Percentiles rank a stretch among this genome's conserved stretches.
phyloP scores from a whole-genome alignment of 345 rosid species.

The Capsella bursapastoris region DNA sequence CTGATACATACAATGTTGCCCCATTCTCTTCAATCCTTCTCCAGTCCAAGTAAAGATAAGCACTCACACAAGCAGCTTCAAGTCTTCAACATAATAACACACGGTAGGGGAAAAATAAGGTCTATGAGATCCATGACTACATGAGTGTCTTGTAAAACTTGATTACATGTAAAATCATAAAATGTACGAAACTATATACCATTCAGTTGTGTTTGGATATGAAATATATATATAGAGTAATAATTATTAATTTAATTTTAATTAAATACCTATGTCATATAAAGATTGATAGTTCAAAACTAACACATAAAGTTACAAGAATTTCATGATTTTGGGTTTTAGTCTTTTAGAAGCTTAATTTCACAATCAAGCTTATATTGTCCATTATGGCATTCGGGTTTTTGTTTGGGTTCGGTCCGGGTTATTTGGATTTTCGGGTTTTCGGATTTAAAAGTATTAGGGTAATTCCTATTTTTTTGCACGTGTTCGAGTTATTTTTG shows the following conservation, averaged over 20 bases:
- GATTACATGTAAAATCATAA: not conserved
- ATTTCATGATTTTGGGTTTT: not conserved
- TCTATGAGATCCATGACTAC: not conserved
- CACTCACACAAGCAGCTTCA: constrained; percentile 24
- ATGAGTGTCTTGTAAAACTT: not conserved
- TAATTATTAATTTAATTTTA: not conserved
- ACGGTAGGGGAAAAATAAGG: constrained; percentile 6
- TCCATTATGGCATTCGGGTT: not conserved
- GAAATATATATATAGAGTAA: not conserved
- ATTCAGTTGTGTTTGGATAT: not conserved
- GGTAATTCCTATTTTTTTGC: too few relatives aligned
- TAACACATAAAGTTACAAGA: not conserved
- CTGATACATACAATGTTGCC: constrained; percentile 63
- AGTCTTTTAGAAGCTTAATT: not conserved
- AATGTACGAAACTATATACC: not conserved
- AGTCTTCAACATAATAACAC: not conserved
- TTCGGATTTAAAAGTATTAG: too few relatives aligned
- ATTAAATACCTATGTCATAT: not conserved
- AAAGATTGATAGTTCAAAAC: not conserved
- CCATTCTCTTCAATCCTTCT: constrained; percentile 76
- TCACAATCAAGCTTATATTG: not conserved
- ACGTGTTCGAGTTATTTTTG: too few relatives aligned
- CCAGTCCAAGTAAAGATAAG: constrained; percentile 56
- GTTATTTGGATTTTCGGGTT: too few relatives aligned
- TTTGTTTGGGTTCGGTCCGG: too few relatives aligned